Base-by-base conservation (phyloP, 352 stramenopile species). In the Blastocystis sp. region DNA sequence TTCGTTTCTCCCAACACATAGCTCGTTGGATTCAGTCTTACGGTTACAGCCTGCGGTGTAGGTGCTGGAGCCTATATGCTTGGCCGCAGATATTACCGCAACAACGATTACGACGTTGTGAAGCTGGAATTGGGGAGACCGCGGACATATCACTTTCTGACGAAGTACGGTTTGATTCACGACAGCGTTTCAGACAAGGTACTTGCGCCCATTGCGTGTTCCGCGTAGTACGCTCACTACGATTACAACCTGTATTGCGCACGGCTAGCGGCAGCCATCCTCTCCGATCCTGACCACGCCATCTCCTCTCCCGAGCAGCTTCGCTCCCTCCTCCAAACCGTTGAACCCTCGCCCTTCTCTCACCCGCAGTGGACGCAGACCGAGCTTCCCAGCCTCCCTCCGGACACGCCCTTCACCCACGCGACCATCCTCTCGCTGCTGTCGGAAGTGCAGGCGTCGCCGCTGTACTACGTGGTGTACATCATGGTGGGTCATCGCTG, bases 161-260 rank as follows among this genome's bases (percentile, higher is more conserved):
- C 6, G 48, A 57, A 57, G 14, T 57, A 57, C 48, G 14, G 48
- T 17, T 14, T 57, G 48, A 14, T 57, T 57, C 14, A 7, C 6
- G 48, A 57, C 48, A 14, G 14, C 14, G 21, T 76, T 60, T 9
- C 24, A 7, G 34, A 84, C 40, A 48, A 57, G 34, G 24, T n/a
- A 59, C 21, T 28, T n/a, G 43, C 43, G n/a, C 24, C 17, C 54
- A 9, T 17, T n/a, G 9, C 7, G 1, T 17, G 7, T 84, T 40
- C 28, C 21, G 19, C 34, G 40, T 69, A 74, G 61, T 84, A 84
- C 61, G 24, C 38, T n/a, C 65, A 69, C 28, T 84, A 84, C 61
- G 74, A 84, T n/a, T 84, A 70, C 42, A 69, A 34, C 17, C 74
- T 84, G 52, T 84, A 69, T 42, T 38, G 28, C 40, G 57, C 74